Conservation (phyloP, 2,329 filamentous ascomycete genomes). For the Calcarisporium arbuscula region DNA sequence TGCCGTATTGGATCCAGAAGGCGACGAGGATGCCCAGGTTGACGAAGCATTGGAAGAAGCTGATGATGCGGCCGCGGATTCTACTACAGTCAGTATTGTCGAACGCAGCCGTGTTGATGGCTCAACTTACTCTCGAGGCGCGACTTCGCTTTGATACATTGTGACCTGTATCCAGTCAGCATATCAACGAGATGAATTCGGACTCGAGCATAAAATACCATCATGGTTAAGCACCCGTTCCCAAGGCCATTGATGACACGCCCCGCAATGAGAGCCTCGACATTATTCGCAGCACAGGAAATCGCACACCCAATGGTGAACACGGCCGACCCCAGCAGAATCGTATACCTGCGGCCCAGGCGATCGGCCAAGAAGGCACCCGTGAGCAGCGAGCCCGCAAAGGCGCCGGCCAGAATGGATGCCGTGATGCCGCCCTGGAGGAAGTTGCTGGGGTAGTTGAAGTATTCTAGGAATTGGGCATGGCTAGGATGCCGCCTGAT, state of each 20-base stretch:
- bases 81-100: not conserved
- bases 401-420: slow-evolving; percentile 6
- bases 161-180: slow-evolving; percentile 2
- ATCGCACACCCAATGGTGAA: slow-evolving; percentile 7
- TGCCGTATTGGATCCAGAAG: slow-evolving; percentile 25
- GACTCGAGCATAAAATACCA: slow-evolving; percentile 1
- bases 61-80: slow-evolving; percentile 33
- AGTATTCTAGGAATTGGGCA: slow-evolving; percentile 8
- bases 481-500: slow-evolving; percentile 8
- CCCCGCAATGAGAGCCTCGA: slow-evolving; percentile 8
- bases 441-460: slow-evolving; percentile 9
- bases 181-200: too few species aligned
- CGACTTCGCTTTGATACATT: slow-evolving; percentile 8
- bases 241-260: slow-evolving; percentile 8
- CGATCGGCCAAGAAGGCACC: slow-evolving; percentile 8
- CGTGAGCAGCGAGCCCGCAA: slow-evolving; percentile 7
- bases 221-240: slow-evolving; percentile 8
- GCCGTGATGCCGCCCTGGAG: slow-evolving; percentile 9
- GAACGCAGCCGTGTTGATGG: accelerated
- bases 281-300: slow-evolving; percentile 3
- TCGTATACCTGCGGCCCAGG: slow-evolving; percentile 4
- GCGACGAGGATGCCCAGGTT: slow-evolving; percentile 21
- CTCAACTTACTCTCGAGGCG: slow-evolving; percentile 5
- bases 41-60: slow-evolving; percentile 16
- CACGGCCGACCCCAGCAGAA: slow-evolving; percentile 5